Conservation (phyloP, 225 moss, liverwort and hornwort genomes). For the Pseudisothecium myosuroides region DNA sequence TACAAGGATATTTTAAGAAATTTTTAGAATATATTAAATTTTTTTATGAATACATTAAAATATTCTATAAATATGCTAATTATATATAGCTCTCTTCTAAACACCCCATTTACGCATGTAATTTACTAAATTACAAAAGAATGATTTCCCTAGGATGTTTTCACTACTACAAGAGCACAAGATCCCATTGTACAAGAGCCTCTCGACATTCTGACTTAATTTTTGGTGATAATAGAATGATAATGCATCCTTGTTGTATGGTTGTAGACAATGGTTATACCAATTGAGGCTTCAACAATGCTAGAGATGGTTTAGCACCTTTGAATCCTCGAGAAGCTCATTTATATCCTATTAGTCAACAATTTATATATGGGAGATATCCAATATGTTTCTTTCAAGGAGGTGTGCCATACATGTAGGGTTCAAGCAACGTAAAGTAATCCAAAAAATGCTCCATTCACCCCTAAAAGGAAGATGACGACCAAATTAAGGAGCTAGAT, state of each 20-base stretch:
- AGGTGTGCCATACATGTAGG: not conserved
- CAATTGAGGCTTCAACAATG: not conserved
- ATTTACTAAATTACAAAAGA: not conserved
- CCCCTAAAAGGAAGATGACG: not conserved
- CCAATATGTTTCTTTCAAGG: not conserved
- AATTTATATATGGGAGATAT: not conserved
- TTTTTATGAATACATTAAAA: not conserved
- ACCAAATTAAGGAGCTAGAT: not conserved
- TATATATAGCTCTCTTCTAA: not conserved
- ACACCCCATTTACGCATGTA: rapidly evolving
- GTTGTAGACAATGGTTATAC: not conserved
- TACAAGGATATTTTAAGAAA: not conserved
- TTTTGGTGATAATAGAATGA: not conserved
- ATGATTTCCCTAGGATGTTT: rapidly evolving
- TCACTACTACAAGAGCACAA: not conserved
- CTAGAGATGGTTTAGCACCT: not conserved
- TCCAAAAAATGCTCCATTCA: not conserved
- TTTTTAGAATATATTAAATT: not conserved
- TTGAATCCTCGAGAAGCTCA: not conserved
- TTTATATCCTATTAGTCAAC: not conserved
- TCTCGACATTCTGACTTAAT: not conserved
- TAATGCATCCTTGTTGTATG: not conserved
- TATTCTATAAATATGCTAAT: not conserved
- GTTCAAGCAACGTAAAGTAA: not conserved
- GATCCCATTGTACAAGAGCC: not conserved